Evolutionary conservation across 2,329 filamentous ascomycete genomes (phyloP), one percentile per base, ranked within the genome.

Genomic region (Colletotrichum sp.): DNA sequence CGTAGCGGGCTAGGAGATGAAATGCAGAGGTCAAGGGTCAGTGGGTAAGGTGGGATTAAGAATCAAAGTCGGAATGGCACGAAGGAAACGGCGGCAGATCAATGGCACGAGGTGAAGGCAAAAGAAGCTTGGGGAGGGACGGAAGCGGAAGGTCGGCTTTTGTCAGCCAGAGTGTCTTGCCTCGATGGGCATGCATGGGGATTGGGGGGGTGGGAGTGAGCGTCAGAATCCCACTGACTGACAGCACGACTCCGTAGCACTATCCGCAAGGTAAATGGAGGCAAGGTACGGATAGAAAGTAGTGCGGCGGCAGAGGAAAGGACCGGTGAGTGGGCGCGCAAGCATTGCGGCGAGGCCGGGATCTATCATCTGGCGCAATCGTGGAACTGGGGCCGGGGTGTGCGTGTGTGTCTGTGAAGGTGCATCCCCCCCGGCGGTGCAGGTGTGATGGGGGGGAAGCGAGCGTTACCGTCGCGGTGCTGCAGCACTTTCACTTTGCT

Each of bases 291-390:
- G 62, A n/a, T 27, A 64, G 32, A 22, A 39, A 13, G 30, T 44
- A 44, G 13, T 5, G 62, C 62, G 34, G 62, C 34, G 63, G 63
- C 63, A 49, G 36, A 32, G 36, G 22, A 22, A 36, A 64, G 62
- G 34, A 64, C 34, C 32, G 62, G 62, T 44, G 62, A 27, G 34
- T 64, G 34, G 32, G 32, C 32, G 32, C 32, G 34, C 62, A 64
- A 63, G n/a, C 62, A 44, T 22, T 63, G 69, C 69, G 72, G 62
- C 36, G 39, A 61, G 25, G 64, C 69, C 57, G 57, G 69, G 62
- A 76, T 73, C 57, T 64, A 69, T 73, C 73, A 73, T 73, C 57
- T 76, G 70, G 73, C 59, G 64, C 73, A 76, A 73, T 69, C 73
- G 73, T 69, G 64, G 70, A 72, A 69, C 70, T 61, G 44, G 39